These are phyloP conservation scores for Cichorium intybus DNA, from an alignment of 140 eudicot species.

Conservation along the genomic window DNA sequence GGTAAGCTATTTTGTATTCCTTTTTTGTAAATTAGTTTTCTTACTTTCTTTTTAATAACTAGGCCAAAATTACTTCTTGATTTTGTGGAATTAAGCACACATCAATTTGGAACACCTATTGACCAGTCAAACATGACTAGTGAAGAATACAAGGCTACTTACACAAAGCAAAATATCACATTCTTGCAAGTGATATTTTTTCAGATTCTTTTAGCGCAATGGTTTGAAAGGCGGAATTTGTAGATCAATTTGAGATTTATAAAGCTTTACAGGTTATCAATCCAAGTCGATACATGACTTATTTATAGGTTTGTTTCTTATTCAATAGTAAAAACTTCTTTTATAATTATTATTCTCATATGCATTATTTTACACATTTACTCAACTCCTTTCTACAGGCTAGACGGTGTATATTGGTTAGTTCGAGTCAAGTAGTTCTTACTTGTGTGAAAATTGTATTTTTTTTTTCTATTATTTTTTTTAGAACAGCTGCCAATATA, in stretches of 20 bases:
- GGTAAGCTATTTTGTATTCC: too few species aligned
- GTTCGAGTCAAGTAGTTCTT: constrained; percentile 62
- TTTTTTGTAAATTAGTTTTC: not conserved
- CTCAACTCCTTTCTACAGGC: constrained; percentile 30
- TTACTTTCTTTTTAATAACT: constrained; percentile 2
- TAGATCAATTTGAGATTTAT: constrained; percentile 64
- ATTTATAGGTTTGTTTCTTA: constrained; percentile 43
- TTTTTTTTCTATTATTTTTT: too few species aligned
- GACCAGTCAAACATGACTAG: constrained; percentile 38
- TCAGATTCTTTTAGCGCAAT: constrained; percentile 63
- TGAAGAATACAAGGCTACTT: constrained; percentile 51
- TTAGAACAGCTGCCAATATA: too few species aligned
- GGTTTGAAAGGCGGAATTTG: constrained; percentile 63
- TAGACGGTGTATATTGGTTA: constrained; percentile 58
- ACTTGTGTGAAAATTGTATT: too few species aligned
- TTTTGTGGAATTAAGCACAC: constrained; percentile 29
- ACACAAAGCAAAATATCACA: constrained; percentile 57
- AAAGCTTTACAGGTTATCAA: constrained; percentile 58
- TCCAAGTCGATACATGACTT: constrained; percentile 69
- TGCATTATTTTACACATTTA: too few species aligned
- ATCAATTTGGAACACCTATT: constrained; percentile 27
- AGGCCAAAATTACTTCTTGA: constrained; percentile 59
- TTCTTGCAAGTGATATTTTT: constrained; percentile 57
- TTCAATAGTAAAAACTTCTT: too few species aligned
- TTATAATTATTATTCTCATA: not conserved